Percentiles rank a stretch among this genome's conserved stretches.
These are phyloP conservation scores for Pouteria glomerata DNA, from an alignment of 148 eudicot genomes.

Conservation along the genomic window DNA sequence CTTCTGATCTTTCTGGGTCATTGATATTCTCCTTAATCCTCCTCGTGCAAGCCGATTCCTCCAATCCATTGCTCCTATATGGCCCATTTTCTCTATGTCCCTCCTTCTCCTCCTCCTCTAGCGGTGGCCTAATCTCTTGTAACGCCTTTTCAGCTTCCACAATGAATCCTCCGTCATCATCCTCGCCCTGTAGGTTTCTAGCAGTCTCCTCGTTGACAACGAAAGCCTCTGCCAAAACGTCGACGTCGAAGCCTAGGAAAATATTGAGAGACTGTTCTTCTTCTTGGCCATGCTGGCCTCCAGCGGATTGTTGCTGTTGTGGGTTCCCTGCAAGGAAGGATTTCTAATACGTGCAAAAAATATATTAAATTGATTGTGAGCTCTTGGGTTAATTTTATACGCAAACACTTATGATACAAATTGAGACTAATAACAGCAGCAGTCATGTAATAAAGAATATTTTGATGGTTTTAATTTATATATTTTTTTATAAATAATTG, in stretches of 20 bases:
- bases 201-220: slow-evolving; percentile 5
- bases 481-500: too few relatives aligned
- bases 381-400: too few relatives aligned
- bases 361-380: too few relatives aligned
- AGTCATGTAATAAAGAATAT: too few relatives aligned
- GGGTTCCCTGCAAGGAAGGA: slow-evolving; percentile 35
- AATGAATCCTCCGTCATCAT: slow-evolving; percentile 20
- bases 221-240: slow-evolving; percentile 17
- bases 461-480: too few relatives aligned
- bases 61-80: slow-evolving; percentile 19
- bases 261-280: slow-evolving; percentile 17
- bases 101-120: neutral
- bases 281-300: neutral
- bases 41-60: slow-evolving; percentile 26
- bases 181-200: slow-evolving; percentile 5
- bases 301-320: neutral
- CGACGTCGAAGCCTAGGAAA: slow-evolving; percentile 10
- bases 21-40: slow-evolving; percentile 21
- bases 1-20: slow-evolving; percentile 16
- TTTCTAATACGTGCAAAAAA: slow-evolving; percentile 11
- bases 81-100: neutral
- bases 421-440: too few relatives aligned
- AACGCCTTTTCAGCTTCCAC: slow-evolving; percentile 18
- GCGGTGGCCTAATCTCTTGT: neutral
- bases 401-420: too few relatives aligned